Base-by-base conservation (phyloP, 148 eudicot species). In the Rhododendron griersonianum region DNA sequence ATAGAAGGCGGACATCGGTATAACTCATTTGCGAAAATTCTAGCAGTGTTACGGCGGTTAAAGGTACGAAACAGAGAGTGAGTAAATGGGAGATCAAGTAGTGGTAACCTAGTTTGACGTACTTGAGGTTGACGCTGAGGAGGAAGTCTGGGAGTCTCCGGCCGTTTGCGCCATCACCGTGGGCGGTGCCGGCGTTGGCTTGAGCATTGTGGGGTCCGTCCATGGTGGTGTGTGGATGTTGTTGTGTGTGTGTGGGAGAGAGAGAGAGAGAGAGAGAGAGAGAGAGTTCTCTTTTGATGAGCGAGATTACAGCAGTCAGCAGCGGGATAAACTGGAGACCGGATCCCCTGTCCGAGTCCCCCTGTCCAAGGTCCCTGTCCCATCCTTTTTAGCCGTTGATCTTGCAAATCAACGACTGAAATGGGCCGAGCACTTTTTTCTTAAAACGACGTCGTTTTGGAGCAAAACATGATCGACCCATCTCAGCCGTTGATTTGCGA, bases 131-230 rank as follows among this genome's bases (percentile, higher is more conserved):
- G 14, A 84, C 86, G 81, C 81, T 75, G 7, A 51, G 81, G 0
- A 87, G 77, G 44, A 87, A 83, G 50, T 87, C 81, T 11, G 89
- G 87, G 33, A 87, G 87, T 16, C 86, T 75, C 39, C 88, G 82
- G 50, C 85, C 33, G 23, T 21, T 7, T 23, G 48, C 2, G 18
- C 16, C 78, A 33, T 44, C 85, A 28, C 50, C 86, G 19, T 4
- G 30, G 19, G 0, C 53, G 55, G 76, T 73, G 47, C 13, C 53
- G 73, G 59, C 39, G 87, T 59, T 79, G 87, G 47, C 75, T 44
- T 44, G 76, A 41, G 55, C 75, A 84, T 48, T 75, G 85, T 55
- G 35, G 13, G 78, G 28, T 78, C 87, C 83, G 76, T 85, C 83
- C 87, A 85, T 85, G 87, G 83, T 53, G 55, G 73, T 21, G 74